phyloP scores from a whole-genome alignment of 1,284 basidiomycete genomes.

The Hortiboletus rubellus region DNA sequence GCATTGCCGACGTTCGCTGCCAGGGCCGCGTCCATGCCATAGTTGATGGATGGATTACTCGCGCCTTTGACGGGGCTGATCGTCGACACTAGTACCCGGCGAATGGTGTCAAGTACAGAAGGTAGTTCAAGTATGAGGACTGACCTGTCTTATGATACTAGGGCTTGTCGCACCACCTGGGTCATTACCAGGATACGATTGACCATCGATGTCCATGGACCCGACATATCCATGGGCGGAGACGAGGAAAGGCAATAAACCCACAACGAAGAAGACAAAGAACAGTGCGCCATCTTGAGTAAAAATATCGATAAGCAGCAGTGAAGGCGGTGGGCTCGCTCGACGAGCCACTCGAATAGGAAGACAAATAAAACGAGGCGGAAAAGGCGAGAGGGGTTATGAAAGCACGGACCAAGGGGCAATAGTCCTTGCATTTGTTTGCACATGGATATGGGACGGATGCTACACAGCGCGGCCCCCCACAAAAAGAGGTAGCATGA shows the following conservation, averaged over 20 bases:
- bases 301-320: neutral
- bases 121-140: neutral
- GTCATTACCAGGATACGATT: slow-evolving; percentile 32
- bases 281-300: slow-evolving; percentile 20
- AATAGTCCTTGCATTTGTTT: slow-evolving; percentile 12
- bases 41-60: slow-evolving; percentile 40
- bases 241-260: slow-evolving; percentile 22
- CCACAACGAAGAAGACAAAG: slow-evolving; percentile 8
- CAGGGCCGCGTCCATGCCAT: slow-evolving; percentile 42
- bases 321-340: slow-evolving; percentile 14
- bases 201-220: slow-evolving; percentile 36
- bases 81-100: slow-evolving; percentile 26
- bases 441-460: slow-evolving; percentile 19
- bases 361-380: slow-evolving; percentile 7
- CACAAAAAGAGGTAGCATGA: neutral
- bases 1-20: slow-evolving; percentile 40
- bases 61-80: slow-evolving; percentile 45
- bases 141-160: slow-evolving; percentile 38
- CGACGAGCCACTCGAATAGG: slow-evolving; percentile 21
- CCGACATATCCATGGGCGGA: slow-evolving; percentile 36
- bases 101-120: neutral
- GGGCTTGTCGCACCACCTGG: slow-evolving; percentile 26
- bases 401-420: neutral
- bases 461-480: slow-evolving; percentile 14
- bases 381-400: neutral